Evolutionary conservation across 2,329 filamentous ascomycete genomes (phyloP).

Genomic region (Gnomoniopsis sp.): DNA sequence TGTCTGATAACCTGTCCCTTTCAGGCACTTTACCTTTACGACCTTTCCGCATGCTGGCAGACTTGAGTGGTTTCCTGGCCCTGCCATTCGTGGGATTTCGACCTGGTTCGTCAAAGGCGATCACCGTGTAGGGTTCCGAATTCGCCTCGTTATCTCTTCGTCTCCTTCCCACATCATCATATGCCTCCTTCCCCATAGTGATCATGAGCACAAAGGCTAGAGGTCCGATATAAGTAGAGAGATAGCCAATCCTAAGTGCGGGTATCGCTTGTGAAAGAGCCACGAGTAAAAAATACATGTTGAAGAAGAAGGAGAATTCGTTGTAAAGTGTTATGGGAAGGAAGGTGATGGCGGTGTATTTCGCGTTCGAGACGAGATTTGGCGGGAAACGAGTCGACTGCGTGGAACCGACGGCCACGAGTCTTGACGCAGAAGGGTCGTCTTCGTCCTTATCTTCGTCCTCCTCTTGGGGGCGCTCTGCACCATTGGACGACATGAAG

Average conservation of each 20-base stretch:
- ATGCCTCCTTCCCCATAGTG: conserved; percentile 92
- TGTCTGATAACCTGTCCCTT: conserved; percentile 55
- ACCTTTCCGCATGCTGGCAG: conserved; percentile 35
- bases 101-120: conserved; percentile 64
- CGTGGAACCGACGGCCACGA: conserved; percentile 69
- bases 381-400: conserved; percentile 78
- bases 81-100: conserved; percentile 30
- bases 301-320: conserved; percentile 99
- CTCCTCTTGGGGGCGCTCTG: conserved; percentile 40
- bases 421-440: conserved; percentile 68
- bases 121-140: conserved; percentile 78
- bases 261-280: conserved; percentile 92
- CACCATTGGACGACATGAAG: conserved; percentile 52
- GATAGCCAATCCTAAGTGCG: conserved; percentile 83
- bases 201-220: conserved; percentile 88
- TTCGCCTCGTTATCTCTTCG: conserved; percentile 91
- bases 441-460: conserved; percentile 50
- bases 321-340: conserved; percentile 93
- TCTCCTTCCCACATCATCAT: conserved; percentile 85
- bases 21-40: conserved; percentile 33
- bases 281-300: conserved; percentile 96
- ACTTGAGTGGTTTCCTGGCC: conserved; percentile 44
- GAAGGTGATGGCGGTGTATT: conserved; percentile 94
- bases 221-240: conserved; percentile 91
- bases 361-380: conserved; percentile 93